Percentiles rank a stretch among this genome's conserved stretches.
Evolutionary conservation across 139 green algal species (phyloP).

Genomic region (Picochlorum sp.): DNA sequence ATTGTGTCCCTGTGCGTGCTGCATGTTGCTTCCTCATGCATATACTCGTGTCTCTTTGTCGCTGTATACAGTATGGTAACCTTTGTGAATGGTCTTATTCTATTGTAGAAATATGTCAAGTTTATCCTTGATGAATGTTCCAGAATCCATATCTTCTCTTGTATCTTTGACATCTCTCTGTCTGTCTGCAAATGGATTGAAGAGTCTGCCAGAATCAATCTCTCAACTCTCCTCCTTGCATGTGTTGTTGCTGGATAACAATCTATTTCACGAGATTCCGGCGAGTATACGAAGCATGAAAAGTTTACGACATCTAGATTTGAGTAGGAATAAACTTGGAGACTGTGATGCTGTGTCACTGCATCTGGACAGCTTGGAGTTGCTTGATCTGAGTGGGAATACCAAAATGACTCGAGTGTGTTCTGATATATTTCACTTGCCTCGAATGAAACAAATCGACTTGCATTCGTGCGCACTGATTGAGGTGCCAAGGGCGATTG

Average conservation of each 20-base stretch:
- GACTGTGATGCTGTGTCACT: background rate
- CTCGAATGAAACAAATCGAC: constrained; percentile 17
- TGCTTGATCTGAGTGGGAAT: constrained; percentile 29
- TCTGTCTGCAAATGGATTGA: constrained; percentile 24
- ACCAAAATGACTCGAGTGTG: constrained; percentile 7
- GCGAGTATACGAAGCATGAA: constrained; percentile 2
- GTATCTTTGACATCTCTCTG: constrained; percentile 10
- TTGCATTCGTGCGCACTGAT: constrained; percentile 21
- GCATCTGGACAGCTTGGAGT: constrained; percentile 7
- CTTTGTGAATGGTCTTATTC: background rate
- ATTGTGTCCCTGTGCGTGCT: no score
- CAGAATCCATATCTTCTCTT: background rate
- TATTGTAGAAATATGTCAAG: background rate
- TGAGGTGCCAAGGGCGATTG: constrained; percentile 12
- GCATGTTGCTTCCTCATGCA: no score
- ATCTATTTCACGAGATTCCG: constrained; percentile 22
- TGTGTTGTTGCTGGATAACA: constrained; percentile 13
- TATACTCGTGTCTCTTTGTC: no score
- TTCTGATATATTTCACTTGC: constrained; percentile 12
- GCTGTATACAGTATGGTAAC: no score
- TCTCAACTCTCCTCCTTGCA: constrained; percentile 9
- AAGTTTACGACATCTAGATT: constrained; percentile 9
- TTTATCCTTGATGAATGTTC: background rate
- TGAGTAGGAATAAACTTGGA: constrained; percentile 20
- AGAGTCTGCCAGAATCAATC: constrained; percentile 11